A percentile compares a stretch with the other conserved stretches of the same genome.
phyloP scores from a whole-genome alignment of 257 asterid genomes.

The Forsythia viridissima region DNA sequence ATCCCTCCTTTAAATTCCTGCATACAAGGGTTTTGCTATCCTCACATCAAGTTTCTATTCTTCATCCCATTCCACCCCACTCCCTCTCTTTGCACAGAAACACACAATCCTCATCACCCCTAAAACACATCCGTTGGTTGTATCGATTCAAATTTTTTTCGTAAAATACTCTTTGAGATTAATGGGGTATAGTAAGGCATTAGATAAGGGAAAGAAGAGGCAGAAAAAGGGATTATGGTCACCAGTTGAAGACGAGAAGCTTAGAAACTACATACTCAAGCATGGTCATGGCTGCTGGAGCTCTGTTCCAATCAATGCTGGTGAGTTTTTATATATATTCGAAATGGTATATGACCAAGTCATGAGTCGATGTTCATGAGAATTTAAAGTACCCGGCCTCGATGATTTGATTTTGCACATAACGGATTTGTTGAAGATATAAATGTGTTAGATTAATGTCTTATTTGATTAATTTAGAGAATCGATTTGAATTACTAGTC shows the following conservation, averaged over 20 bases:
- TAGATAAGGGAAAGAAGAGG: slow-evolving; percentile 50
- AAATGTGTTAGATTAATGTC: no score
- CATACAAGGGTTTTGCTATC: neutral
- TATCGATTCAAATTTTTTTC: no score
- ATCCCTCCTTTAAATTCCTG: slow-evolving; percentile 36
- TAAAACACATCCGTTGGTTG: no score
- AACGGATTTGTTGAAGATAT: neutral
- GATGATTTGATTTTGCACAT: neutral
- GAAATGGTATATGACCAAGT: neutral
- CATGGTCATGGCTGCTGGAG: slow-evolving; percentile 86
- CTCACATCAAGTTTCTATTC: slow-evolving; percentile 24
- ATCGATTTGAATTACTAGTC: no score
- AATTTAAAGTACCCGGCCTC: no score
- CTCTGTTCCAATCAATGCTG: slow-evolving; percentile 77
- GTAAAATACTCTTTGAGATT: neutral
- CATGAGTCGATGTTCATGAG: neutral
- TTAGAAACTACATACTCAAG: slow-evolving; percentile 50
- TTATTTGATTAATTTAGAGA: neutral
- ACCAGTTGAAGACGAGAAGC: slow-evolving; percentile 86
- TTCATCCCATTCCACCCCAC: neutral
- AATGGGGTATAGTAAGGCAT: slow-evolving; percentile 42
- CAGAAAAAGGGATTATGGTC: slow-evolving; percentile 87
- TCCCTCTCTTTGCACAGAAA: no score
- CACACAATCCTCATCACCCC: no score
- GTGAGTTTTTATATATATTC: slow-evolving; percentile 29